Base-by-base conservation (phyloP, 2,329 filamentous ascomycete genomes). In the Phoma sp. region DNA sequence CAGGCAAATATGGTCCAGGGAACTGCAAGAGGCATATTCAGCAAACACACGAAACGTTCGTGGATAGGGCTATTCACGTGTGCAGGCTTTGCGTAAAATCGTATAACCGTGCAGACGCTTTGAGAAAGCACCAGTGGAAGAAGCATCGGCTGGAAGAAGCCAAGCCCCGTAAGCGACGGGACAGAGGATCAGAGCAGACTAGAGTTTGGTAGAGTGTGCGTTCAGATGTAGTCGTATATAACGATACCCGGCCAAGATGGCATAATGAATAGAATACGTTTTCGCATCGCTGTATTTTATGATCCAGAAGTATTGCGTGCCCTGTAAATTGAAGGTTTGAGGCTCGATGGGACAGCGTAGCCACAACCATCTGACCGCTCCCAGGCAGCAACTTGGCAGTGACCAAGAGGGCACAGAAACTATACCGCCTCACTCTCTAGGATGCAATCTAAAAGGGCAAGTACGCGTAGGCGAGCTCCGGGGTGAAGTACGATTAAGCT, bases 71-170 rank as follows among this genome's bases (percentile, higher is more conserved):
- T 23, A 47, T 39, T 5, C 37, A 56, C 14, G 35, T 43, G 23
- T 58, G 55, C 32, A 47, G 22, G 3, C 1, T 35, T 4, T 58
- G 55, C 7, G 13, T 14, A 4, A 46, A 53, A 9, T 22, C 25
- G 4, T 58, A 58, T 43, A 61, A 59, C n/a, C 40, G 58, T 14
- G 47, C 45, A 7, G 58, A 61, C 8, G 57, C 57, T 1, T 38
- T 53, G n/a, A 45, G 51, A 7, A 60, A 60, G 18, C 57, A 60
- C 13, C 27, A 32, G 14, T 55, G 50, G 54, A 57, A 54, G 13
- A 55, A 50, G 30, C 57, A 60, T 27, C 25, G 47, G 2, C 24
- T 42, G 11, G 46, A 39, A 11, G 32, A 45, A 11, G 49, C 45
- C 1, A 50, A 33, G n/a, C 52, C 56, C 1, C 46, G 51, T 9